phyloP scores from a whole-genome alignment of 192 early-diverging fungal species.

The Backusella luteola region DNA sequence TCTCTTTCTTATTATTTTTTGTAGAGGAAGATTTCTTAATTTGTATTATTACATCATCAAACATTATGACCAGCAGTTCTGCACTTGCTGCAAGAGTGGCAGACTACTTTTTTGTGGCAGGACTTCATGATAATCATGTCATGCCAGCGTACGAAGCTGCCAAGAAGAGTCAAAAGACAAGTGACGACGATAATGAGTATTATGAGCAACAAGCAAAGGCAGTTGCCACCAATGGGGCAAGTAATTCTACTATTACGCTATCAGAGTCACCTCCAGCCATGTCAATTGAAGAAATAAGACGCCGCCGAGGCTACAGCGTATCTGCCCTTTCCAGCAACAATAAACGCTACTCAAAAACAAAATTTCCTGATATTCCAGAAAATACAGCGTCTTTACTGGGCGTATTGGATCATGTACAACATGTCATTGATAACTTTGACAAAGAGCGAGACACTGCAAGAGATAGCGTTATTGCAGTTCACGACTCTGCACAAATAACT shows the following conservation, averaged over 20 bases:
- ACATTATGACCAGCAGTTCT: background rate
- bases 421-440: slow-evolving; percentile 34
- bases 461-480: slow-evolving; percentile 33
- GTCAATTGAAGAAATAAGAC: background rate
- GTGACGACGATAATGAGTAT: slow-evolving; percentile 10
- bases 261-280: background rate
- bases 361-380: slow-evolving; percentile 1
- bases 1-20: background rate
- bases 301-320: slow-evolving; percentile 8
- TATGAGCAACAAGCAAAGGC: slow-evolving; percentile 12
- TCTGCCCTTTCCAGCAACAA: background rate
- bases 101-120: slow-evolving; percentile 37
- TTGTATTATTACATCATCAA: background rate
- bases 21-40: background rate
- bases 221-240: slow-evolving; percentile 6
- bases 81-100: slow-evolving; percentile 16
- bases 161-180: background rate
- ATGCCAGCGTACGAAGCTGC: slow-evolving; percentile 19
- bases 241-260: background rate
- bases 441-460: slow-evolving; percentile 36
- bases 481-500: background rate
- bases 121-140: slow-evolving; percentile 27
- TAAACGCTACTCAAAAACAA: background rate
- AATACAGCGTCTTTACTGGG: background rate
- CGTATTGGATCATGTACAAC: slow-evolving; percentile 33